phyloP scores from a whole-genome alignment of 129 eudicot genomes.

The Cynara cardunculus region DNA sequence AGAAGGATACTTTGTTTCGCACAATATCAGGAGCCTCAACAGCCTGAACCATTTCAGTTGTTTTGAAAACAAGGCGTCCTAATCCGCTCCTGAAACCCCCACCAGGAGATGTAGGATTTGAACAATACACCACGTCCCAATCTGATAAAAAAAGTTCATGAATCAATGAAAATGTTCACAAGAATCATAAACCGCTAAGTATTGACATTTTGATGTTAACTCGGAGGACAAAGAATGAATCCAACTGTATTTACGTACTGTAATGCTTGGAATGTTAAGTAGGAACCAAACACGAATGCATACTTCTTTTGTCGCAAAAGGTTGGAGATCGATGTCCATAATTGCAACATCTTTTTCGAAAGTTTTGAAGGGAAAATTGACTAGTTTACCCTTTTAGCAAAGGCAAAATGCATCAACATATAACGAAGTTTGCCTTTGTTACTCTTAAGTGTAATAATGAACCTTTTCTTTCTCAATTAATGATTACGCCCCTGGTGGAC shows the following conservation, averaged over 20 bases:
- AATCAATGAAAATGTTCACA: background rate
- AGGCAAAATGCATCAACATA: background rate
- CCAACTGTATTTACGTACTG: background rate
- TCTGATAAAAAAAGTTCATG: conserved; percentile 36
- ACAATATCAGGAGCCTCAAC: conserved; percentile 87
- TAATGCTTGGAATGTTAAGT: background rate
- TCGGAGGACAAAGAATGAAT: background rate
- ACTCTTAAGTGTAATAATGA: background rate
- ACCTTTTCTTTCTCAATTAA: too few relatives aligned
- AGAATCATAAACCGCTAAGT: background rate
- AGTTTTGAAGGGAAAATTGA: background rate
- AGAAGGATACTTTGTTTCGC: conserved; percentile 72
- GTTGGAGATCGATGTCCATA: background rate
- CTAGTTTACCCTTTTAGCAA: background rate
- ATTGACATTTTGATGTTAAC: background rate
- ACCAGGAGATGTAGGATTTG: conserved; percentile 93
- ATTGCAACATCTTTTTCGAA: background rate
- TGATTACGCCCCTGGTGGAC: too few relatives aligned
- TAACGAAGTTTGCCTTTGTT: background rate
- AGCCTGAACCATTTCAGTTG: conserved; percentile 91
- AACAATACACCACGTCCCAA: conserved; percentile 96
- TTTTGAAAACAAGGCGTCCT: conserved; percentile 81
- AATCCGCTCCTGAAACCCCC: conserved; percentile 88
- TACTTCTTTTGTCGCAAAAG: background rate
- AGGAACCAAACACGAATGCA: background rate